Evolutionary conservation across 2,329 filamentous ascomycete species (phyloP).

Genomic region (Raffaelea deltoideospora): DNA sequence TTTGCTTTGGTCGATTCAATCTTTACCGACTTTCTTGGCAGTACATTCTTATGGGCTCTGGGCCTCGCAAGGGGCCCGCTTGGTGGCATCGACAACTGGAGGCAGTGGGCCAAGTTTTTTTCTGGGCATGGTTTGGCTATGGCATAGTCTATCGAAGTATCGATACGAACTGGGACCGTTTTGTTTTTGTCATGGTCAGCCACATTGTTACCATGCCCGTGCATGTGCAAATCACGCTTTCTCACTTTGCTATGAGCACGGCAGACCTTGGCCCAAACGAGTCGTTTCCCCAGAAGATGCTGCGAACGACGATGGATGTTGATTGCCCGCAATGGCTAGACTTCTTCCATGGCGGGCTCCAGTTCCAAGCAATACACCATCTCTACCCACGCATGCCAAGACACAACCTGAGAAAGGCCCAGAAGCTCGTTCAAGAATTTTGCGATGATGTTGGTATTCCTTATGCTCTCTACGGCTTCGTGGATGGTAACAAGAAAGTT

Average conservation of each 20-base stretch:
- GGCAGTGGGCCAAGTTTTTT: constrained; percentile 58
- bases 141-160: constrained; percentile 59
- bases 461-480: constrained; percentile 75
- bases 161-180: constrained; percentile 51
- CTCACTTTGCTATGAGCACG: constrained; percentile 89
- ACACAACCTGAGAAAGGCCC: constrained; percentile 64
- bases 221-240: constrained; percentile 81
- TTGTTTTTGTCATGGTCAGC: constrained; percentile 64
- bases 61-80: constrained; percentile 59
- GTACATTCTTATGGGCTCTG: constrained; percentile 54
- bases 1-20: constrained; percentile 74
- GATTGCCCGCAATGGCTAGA: constrained; percentile 81
- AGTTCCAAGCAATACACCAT: constrained; percentile 83
- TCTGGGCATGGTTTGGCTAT: constrained; percentile 82
- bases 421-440: constrained; percentile 65
- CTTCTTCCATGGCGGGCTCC: constrained; percentile 75
- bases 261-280: constrained; percentile 70
- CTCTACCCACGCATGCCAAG: constrained; percentile 70
- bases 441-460: constrained; percentile 71
- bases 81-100: constrained; percentile 80
- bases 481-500: constrained; percentile 69
- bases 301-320: constrained; percentile 87
- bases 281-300: constrained; percentile 80
- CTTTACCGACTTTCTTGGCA: constrained; percentile 71
- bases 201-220: constrained; percentile 70